These are phyloP conservation scores for Avena insularis DNA, from an alignment of 176 grass and related monocot genomes.

Conservation along the genomic window DNA sequence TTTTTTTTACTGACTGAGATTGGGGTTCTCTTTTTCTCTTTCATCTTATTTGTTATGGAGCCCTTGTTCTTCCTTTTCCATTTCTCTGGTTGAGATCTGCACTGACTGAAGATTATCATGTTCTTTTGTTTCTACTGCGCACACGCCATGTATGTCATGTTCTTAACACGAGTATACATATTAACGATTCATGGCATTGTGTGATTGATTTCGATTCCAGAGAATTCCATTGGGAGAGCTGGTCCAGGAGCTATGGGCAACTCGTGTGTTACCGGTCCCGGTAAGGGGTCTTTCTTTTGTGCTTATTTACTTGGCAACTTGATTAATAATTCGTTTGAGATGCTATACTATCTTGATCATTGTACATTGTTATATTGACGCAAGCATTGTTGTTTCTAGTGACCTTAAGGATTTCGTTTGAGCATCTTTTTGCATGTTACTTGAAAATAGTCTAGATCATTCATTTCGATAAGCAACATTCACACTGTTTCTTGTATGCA, in stretches of 20 bases:
- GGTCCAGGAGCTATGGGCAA: background rate
- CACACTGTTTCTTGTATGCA: background rate
- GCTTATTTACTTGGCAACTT: background rate
- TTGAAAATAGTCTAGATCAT: background rate
- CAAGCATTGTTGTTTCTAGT: background rate
- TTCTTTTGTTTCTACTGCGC: background rate
- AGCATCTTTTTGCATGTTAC: too few relatives aligned
- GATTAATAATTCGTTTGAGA: background rate
- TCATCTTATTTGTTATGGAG: background rate
- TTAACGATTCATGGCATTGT: background rate
- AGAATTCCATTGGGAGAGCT: background rate
- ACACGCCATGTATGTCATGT: background rate
- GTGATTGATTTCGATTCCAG: background rate
- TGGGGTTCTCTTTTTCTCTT: background rate
- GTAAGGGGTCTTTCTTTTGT: background rate
- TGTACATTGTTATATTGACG: background rate
- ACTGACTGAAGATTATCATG: background rate
- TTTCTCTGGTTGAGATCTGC: background rate
- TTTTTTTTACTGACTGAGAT: background rate
- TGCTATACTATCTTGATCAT: background rate
- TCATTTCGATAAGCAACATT: background rate
- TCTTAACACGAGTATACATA: background rate
- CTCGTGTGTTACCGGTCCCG: background rate
- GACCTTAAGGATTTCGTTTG: background rate
- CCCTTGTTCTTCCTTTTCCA: background rate